phyloP scores from a whole-genome alignment of 2,329 filamentous ascomycete genomes.

The Cladosporium sp. region DNA sequence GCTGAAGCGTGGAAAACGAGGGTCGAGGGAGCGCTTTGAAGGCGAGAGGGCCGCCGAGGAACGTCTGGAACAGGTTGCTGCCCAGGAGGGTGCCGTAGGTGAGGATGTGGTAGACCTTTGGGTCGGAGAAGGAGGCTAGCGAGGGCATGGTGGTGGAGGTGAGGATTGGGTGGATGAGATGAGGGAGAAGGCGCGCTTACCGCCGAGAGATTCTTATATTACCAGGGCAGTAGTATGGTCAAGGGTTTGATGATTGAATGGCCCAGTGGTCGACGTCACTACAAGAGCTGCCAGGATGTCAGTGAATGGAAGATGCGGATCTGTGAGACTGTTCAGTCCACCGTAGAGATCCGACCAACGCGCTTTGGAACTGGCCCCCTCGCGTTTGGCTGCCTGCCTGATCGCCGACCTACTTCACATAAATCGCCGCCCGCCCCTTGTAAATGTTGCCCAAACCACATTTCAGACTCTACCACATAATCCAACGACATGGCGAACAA shows the following conservation, averaged over 20 bases:
- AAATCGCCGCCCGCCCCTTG: background rate
- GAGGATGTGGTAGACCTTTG: constrained; percentile 71
- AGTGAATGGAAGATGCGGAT: constrained; percentile 7
- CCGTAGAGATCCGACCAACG: background rate
- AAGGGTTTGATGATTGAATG: background rate
- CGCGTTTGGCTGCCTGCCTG: no score
- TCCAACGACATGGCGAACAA: constrained; percentile 71
- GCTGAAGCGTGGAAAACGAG: constrained; percentile 77
- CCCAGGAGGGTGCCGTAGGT: constrained; percentile 78
- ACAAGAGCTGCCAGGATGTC: background rate
- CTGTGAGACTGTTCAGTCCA: background rate
- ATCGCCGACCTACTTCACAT: background rate
- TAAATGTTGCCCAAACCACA: background rate
- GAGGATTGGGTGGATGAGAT: background rate
- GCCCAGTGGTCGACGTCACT: constrained; percentile 4
- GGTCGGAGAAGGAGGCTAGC: constrained; percentile 52
- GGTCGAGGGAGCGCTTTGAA: constrained; percentile 73
- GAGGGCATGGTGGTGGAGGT: constrained; percentile 38
- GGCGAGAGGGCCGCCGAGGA: constrained; percentile 68
- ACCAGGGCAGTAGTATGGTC: no score
- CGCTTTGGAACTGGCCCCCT: background rate
- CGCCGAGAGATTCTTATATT: background rate
- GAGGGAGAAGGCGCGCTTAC: background rate
- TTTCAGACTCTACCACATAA: background rate
- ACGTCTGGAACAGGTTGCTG: constrained; percentile 82